Evolutionary conservation across 306 rosid species (phyloP).

Genomic region (Oemleria cerasiformis): DNA sequence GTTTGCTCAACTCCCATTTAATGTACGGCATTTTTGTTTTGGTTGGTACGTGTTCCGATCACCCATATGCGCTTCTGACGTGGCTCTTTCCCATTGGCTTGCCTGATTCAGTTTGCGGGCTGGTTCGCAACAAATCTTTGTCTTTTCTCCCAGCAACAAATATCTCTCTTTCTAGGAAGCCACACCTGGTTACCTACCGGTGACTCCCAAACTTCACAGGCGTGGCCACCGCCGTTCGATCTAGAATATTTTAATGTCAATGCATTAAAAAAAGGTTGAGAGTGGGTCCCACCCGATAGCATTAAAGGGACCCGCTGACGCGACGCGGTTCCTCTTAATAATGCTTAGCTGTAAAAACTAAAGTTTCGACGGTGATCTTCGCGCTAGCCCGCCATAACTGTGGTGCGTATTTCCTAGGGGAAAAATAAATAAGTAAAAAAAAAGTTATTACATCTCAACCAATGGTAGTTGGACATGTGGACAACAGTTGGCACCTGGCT

Average conservation of each 20-base stretch:
- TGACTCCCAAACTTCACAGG: not conserved
- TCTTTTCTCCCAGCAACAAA: not conserved
- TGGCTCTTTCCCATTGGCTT: conserved; percentile 10
- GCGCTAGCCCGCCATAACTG: not conserved
- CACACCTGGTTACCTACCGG: not conserved
- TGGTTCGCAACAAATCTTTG: conserved; percentile 40
- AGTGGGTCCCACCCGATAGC: not conserved
- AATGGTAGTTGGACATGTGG: not conserved
- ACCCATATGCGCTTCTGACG: not conserved
- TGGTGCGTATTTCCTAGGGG: not conserved
- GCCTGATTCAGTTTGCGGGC: conserved; percentile 30
- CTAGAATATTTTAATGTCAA: not conserved
- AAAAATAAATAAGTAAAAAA: not conserved
- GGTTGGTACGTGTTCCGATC: conserved; percentile 8
- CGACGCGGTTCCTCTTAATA: not conserved
- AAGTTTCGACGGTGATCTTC: not conserved
- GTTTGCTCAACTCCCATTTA: not conserved
- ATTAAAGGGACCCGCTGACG: not conserved
- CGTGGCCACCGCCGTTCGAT: not conserved
- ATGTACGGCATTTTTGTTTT: not conserved
- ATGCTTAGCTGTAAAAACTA: not conserved
- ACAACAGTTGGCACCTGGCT: not conserved
- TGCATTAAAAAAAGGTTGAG: not conserved
- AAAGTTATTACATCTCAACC: not conserved
- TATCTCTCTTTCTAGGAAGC: not conserved